Conservation (phyloP, 2,329 filamentous ascomycete genomes). For the Aspergillus alliaceus region DNA sequence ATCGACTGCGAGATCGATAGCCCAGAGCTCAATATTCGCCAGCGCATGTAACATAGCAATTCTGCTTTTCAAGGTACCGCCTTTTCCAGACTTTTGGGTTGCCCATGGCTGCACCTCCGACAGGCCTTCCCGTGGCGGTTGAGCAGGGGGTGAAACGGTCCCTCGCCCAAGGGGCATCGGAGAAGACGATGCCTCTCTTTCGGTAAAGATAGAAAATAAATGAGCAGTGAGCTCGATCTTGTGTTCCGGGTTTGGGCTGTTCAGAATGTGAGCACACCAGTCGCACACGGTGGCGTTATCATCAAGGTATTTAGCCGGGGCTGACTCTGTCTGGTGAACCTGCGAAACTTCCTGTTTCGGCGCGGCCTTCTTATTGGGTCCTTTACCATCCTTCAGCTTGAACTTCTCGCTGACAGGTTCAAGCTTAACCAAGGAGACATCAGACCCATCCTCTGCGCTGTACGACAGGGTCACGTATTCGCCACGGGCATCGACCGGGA, state of each 20-base stretch:
- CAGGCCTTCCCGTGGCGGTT: slow-evolving; percentile 44
- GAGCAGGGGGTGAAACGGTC: slow-evolving; percentile 36
- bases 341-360: slow-evolving; percentile 6
- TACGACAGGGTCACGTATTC: slow-evolving; percentile 39
- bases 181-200: slow-evolving; percentile 37
- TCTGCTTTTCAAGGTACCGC: slow-evolving; percentile 46
- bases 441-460: slow-evolving; percentile 19
- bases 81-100: slow-evolving; percentile 44
- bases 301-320: slow-evolving; percentile 33
- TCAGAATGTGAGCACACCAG: slow-evolving; percentile 49
- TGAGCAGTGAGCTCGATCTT: slow-evolving; percentile 50
- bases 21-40: slow-evolving; percentile 52
- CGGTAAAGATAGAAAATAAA: slow-evolving; percentile 44
- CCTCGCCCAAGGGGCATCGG: slow-evolving; percentile 46
- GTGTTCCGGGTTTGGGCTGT: slow-evolving; percentile 47
- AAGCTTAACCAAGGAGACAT: slow-evolving; percentile 31
- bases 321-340: slow-evolving; percentile 3
- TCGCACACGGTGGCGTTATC: slow-evolving; percentile 48
- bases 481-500: slow-evolving; percentile 40
- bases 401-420: slow-evolving; percentile 49
- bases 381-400: slow-evolving; percentile 41
- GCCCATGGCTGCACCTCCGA: slow-evolving; percentile 39
- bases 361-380: slow-evolving; percentile 12
- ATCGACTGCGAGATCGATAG: slow-evolving; percentile 50
- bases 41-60: slow-evolving; percentile 50